Base-by-base conservation (phyloP, 306 rosid species). In the Prinsepia uniflora region DNA sequence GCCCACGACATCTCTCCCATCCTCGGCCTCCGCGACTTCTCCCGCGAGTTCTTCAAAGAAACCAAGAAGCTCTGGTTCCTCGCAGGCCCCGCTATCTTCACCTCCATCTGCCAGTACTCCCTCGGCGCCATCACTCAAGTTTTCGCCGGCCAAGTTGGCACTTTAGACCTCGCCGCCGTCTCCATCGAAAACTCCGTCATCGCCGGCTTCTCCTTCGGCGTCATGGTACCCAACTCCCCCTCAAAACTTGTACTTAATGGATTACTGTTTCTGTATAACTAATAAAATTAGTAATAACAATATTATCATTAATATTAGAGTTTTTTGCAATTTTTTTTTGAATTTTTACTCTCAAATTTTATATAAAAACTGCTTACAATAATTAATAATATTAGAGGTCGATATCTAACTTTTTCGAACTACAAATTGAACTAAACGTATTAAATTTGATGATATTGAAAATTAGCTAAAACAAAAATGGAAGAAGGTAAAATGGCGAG, bases 71-170 rank as follows among this genome's bases (percentile, higher is more conserved):
- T 90, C 4, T 93, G 96, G 98, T 90, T 82, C 81, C 86, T 93
- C 8, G 98, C 96, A 44, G 97, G 94, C 40, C 96, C 98, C 4
- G 92, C 98, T 55, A 89, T 93, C 65, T 90, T 93, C 90, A 90
- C 97, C 58, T 77, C 88, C 68, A 0, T 89, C 58, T 87, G 85
- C 77, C 97, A 87, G 44, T 93, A 93, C 84, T 93, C 98, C 36
- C 96, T 93, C 58, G 96, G 96, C 20, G 93, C 96, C 75, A 34
- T 90, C 75, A 90, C 97, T 5, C 98, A 93, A 55, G 74, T 89
- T 72, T 75, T 93, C 60, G 85, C 98, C 30, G 97, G 97, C 46
- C 97, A 93, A 10, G 87, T 93, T 42, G 70, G 90, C 50, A 84
- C 97, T 17, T 39, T 90, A 48, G 85, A 81, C 34, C 97, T 90